These are phyloP conservation scores for Colletotrichum abscissum DNA, from an alignment of 2,329 filamentous ascomycete genomes.

Conservation along the genomic window DNA sequence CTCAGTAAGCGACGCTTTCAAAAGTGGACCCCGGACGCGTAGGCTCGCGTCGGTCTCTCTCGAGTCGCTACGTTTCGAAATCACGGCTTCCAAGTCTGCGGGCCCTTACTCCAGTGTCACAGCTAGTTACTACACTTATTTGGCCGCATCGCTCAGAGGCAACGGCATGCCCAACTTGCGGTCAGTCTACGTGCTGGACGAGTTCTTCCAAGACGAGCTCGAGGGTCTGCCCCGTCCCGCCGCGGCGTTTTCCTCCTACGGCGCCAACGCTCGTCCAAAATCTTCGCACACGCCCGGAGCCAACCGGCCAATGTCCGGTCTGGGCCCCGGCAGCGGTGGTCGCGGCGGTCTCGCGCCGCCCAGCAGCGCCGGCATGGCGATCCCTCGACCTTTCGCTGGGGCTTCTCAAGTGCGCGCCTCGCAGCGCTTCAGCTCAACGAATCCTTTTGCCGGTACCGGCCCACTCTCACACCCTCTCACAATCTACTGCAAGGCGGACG, in stretches of 20 bases:
- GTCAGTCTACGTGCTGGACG: conserved; percentile 87
- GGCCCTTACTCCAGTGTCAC: conserved; percentile 68
- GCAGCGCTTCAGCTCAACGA: conserved; percentile 69
- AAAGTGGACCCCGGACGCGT: conserved; percentile 59
- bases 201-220: conserved; percentile 83
- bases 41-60: conserved; percentile 77
- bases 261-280: conserved; percentile 47
- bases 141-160: conserved; percentile 83
- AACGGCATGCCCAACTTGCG: conserved; percentile 79
- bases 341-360: conserved; percentile 40
- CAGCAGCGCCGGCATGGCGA: conserved; percentile 37
- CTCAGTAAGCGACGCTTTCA: conserved; percentile 62
- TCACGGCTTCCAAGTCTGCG: conserved; percentile 69
- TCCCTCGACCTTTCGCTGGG: conserved; percentile 39
- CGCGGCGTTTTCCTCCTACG: conserved; percentile 54
- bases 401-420: conserved; percentile 41
- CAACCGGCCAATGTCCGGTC: conserved; percentile 20
- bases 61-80: conserved; percentile 82
- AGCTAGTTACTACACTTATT: conserved; percentile 82
- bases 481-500: conserved; percentile 69
- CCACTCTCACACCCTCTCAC: conserved; percentile 66
- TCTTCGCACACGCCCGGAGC: conserved; percentile 44
- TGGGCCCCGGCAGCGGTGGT: not conserved
- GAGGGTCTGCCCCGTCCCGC: conserved; percentile 73
- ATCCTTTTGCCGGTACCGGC: conserved; percentile 49